Evolutionary conservation across 192 early-diverging fungal species (phyloP).

Genomic region (Entomortierella lignicola): DNA sequence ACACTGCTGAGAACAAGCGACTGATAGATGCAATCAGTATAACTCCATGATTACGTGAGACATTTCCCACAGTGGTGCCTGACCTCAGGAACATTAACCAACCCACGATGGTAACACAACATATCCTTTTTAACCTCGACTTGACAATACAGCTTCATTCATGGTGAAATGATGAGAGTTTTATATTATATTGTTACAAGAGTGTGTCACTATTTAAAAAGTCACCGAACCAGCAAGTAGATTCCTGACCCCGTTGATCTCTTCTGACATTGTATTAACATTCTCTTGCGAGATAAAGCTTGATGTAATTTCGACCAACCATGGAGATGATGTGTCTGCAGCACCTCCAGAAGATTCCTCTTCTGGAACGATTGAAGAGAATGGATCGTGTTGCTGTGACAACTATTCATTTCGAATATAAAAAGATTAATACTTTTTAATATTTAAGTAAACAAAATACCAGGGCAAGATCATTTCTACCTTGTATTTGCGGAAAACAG

Average conservation of each 20-base stretch:
- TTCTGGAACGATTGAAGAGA: slow-evolving; percentile 38
- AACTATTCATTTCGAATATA: slow-evolving; percentile 16
- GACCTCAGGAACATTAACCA: too few relatives aligned
- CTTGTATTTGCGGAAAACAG: slow-evolving; percentile 48
- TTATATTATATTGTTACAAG: background rate
- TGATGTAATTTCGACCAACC: slow-evolving; percentile 47
- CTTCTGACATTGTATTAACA: slow-evolving; percentile 49
- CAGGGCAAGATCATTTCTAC: slow-evolving; percentile 8
- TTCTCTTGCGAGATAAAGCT: slow-evolving; percentile 52
- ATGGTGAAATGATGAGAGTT: background rate
- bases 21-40: too few relatives aligned
- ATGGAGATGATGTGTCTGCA: slow-evolving; percentile 26
- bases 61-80: too few relatives aligned
- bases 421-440: background rate
- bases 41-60: too few relatives aligned
- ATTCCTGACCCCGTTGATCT: slow-evolving; percentile 46
- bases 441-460: too few relatives aligned
- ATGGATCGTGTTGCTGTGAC: slow-evolving; percentile 44
- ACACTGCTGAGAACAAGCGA: too few relatives aligned
- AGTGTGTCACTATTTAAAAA: background rate
- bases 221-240: slow-evolving; percentile 40
- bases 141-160: too few relatives aligned
- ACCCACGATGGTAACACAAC: too few relatives aligned
- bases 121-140: too few relatives aligned
- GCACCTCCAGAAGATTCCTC: slow-evolving; percentile 10